A percentile compares a stretch with the other conserved stretches of the same genome.
phyloP scores from a whole-genome alignment of 1,139 yeast species.

The Yamadazyma sp. region DNA sequence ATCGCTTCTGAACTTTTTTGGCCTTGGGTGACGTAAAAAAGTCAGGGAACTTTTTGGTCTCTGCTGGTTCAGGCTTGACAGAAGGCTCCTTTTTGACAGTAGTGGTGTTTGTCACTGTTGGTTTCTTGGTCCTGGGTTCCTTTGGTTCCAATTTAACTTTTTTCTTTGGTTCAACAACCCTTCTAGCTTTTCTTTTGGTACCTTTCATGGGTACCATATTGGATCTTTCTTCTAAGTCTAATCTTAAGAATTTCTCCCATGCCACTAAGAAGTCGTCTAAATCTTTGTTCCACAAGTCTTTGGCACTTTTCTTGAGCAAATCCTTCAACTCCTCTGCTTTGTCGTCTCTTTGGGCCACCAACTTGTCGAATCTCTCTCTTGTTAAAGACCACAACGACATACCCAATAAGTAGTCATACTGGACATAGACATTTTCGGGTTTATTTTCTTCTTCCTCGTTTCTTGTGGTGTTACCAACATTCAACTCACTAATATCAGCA shows the following conservation, averaged over 20 bases:
- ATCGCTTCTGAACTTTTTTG: slow-evolving; percentile 7
- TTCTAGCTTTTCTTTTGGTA: slow-evolving; percentile 28
- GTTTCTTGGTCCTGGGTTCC: slow-evolving; percentile 8
- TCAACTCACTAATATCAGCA: slow-evolving; percentile 39
- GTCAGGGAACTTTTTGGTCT: slow-evolving; percentile 13
- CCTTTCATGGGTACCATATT: slow-evolving; percentile 29
- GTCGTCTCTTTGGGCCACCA: slow-evolving; percentile 68
- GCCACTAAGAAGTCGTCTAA: slow-evolving; percentile 67
- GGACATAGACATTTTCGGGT: slow-evolving; percentile 49
- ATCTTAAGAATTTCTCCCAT: slow-evolving; percentile 61
- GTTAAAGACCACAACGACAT: slow-evolving; percentile 96
- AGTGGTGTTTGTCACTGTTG: slow-evolving; percentile 1
- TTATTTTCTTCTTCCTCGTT: slow-evolving; percentile 29
- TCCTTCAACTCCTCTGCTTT: slow-evolving; percentile 71
- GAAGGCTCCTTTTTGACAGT: slow-evolving; percentile 2
- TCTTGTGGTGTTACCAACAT: slow-evolving; percentile 28
- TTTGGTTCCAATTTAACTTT: slow-evolving; percentile 16
- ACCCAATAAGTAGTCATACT: slow-evolving; percentile 74
- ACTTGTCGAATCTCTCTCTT: slow-evolving; percentile 78
- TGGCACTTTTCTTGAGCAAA: slow-evolving; percentile 70
- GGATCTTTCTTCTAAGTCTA: slow-evolving; percentile 33
- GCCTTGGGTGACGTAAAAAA: slow-evolving; percentile 14
- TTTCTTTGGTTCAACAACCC: slow-evolving; percentile 16
- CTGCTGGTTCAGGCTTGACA: slow-evolving; percentile 1
- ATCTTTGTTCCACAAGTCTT: slow-evolving; percentile 86